Percentiles rank a stretch among this genome's conserved stretches.
phyloP scores from a whole-genome alignment of 352 stramenopile genomes.

The Globisporangium viniferum region DNA sequence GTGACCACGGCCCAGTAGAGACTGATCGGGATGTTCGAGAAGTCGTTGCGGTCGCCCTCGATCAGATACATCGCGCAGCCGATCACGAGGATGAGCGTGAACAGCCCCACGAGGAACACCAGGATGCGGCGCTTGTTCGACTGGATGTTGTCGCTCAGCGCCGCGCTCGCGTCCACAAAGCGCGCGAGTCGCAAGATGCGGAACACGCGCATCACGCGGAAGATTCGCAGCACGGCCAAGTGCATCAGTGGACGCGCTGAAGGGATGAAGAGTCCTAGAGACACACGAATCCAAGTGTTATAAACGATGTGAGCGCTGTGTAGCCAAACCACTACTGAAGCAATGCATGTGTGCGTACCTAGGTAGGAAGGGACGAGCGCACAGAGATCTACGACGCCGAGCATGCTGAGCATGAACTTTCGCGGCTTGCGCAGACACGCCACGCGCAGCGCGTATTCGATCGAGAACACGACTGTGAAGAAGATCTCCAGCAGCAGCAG shows the following conservation, averaged over 20 bases:
- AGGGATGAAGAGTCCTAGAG: conserved; percentile 47
- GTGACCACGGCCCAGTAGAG: conserved; percentile 88
- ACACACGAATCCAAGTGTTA: background rate
- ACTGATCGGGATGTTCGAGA: conserved; percentile 85
- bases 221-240: conserved; percentile 71
- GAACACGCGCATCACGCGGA: conserved; percentile 80
- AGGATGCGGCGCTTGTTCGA: conserved; percentile 74
- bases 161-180: conserved; percentile 69
- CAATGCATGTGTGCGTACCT: conserved; percentile 23
- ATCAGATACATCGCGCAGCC: conserved; percentile 83
- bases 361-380: conserved; percentile 80
- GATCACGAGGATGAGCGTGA: conserved; percentile 78
- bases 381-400: conserved; percentile 75
- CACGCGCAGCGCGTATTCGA: conserved; percentile 73
- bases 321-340: background rate
- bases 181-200: conserved; percentile 65
- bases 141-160: conserved; percentile 76
- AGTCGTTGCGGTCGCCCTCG: conserved; percentile 63
- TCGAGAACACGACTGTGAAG: conserved; percentile 76
- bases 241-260: conserved; percentile 63
- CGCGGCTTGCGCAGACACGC: conserved; percentile 54
- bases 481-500: conserved; percentile 68
- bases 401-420: conserved; percentile 65
- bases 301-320: background rate
- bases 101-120: conserved; percentile 72